Evolutionary conservation across 345 rosid genomes (phyloP).

Genomic region (Raphanus sativus): DNA sequence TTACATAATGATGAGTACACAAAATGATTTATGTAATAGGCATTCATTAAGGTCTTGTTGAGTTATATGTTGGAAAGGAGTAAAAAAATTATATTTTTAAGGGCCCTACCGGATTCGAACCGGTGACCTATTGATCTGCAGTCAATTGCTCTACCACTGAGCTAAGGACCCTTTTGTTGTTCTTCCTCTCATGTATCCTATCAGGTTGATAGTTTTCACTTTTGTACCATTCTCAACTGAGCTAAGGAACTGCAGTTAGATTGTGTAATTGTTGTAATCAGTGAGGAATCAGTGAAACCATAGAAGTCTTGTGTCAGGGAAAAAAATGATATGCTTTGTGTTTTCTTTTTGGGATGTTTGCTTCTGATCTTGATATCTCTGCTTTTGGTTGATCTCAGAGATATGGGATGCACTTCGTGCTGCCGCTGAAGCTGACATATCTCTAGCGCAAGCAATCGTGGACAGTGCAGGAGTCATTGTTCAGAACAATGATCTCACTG

Average conservation of each 20-base stretch:
- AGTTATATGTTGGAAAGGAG: background rate
- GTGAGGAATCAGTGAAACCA: background rate
- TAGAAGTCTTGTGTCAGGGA: background rate
- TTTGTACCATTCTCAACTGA: background rate
- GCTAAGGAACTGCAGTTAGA: background rate
- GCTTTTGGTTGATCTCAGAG: conserved; percentile 44
- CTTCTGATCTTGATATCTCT: background rate
- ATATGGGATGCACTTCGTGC: conserved; percentile 96
- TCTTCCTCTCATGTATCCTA: background rate
- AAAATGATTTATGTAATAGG: background rate
- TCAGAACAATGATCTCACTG: conserved; percentile 76
- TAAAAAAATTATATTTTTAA: background rate
- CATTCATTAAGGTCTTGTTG: background rate
- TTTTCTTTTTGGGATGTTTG: background rate
- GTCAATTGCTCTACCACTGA: background rate
- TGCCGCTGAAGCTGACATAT: conserved; percentile 77
- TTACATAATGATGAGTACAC: background rate
- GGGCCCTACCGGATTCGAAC: background rate
- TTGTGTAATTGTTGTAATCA: background rate
- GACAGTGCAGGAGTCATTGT: conserved; percentile 87
- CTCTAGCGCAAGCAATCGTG: conserved; percentile 78
- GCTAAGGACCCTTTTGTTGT: background rate
- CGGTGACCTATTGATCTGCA: background rate
- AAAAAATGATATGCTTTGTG: background rate
- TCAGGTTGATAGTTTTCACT: background rate